Percentiles rank a stretch among this genome's conserved stretches.
phyloP scores from a whole-genome alignment of 345 rosid genomes.

The Rhodamnia argentea region DNA sequence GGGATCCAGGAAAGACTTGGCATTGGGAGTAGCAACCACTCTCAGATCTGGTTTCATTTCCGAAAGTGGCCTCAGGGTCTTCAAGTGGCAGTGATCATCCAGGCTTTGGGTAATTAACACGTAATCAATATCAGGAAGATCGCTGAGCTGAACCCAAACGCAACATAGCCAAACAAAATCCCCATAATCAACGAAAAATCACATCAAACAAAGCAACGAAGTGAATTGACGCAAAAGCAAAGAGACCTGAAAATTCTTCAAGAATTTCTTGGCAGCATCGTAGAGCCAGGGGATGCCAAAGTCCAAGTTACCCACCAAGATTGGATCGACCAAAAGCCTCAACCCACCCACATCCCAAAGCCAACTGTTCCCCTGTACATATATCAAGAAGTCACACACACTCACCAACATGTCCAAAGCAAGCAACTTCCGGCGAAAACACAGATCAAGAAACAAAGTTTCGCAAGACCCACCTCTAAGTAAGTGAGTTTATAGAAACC shows the following conservation, averaged over 20 bases:
- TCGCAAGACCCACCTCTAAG: slow-evolving; percentile 52
- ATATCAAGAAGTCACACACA: not conserved
- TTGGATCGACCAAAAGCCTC: slow-evolving; percentile 70
- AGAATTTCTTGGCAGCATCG: slow-evolving; percentile 76
- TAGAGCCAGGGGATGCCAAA: slow-evolving; percentile 91
- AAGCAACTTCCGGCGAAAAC: not conserved
- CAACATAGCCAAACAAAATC: not conserved
- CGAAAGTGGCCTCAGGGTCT: slow-evolving; percentile 66
- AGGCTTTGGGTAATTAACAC: slow-evolving; percentile 91
- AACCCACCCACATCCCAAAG: slow-evolving; percentile 72
- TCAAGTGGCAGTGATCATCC: slow-evolving; percentile 91
- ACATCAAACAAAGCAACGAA: not conserved
- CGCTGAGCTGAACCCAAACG: slow-evolving; percentile 53
- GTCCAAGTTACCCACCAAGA: slow-evolving; percentile 83
- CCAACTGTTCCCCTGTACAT: slow-evolving; percentile 78
- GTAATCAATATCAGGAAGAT: slow-evolving; percentile 70
- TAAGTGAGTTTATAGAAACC: slow-evolving; percentile 61
- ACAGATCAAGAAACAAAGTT: not conserved
- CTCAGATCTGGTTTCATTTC: slow-evolving; percentile 41
- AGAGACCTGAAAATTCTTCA: slow-evolving; percentile 59
- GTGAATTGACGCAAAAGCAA: not conserved
- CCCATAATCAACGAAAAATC: not conserved
- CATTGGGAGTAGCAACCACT: slow-evolving; percentile 84
- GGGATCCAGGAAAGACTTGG: slow-evolving; percentile 78
- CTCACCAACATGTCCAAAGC: not conserved